phyloP scores from a whole-genome alignment of 352 stramenopile species.

The Phytophthora rubi region DNA sequence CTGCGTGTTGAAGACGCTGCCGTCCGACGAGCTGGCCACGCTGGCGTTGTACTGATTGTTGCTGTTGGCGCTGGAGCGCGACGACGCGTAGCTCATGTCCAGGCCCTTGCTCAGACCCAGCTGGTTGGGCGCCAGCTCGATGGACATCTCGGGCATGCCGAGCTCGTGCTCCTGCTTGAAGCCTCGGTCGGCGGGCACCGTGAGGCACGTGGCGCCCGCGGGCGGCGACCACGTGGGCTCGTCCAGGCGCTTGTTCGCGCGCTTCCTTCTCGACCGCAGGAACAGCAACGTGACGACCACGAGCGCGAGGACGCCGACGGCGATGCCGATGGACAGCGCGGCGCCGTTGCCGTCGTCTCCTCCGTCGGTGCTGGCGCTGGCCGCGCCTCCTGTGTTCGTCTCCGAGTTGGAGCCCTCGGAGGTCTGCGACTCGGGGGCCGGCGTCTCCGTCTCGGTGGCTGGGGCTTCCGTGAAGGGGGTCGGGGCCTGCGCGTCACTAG shows the following conservation, averaged over 20 bases:
- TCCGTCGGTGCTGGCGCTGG: not conserved
- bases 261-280: conserved; percentile 21
- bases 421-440: not conserved
- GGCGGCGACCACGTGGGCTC: conserved; percentile 11
- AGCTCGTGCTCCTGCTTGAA: conserved; percentile 44
- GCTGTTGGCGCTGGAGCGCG: conserved; percentile 34
- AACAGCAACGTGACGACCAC: conserved; percentile 37
- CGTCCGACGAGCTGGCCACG: conserved; percentile 31
- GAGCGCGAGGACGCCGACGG: conserved; percentile 35
- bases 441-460: not conserved
- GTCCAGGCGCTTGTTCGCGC: conserved; percentile 13
- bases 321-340: conserved; percentile 35
- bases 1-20: conserved; percentile 50
- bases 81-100: conserved; percentile 41
- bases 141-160: conserved; percentile 49
- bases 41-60: conserved; percentile 29
- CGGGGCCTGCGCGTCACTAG: conserved; percentile 6
- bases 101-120: conserved; percentile 39
- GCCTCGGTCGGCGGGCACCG: conserved; percentile 31
- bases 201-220: conserved; percentile 17
- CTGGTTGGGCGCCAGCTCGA: conserved; percentile 42
- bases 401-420: conserved; percentile 8
- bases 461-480: not conserved
- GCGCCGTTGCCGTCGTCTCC: conserved; percentile 2
- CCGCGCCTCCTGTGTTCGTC: conserved; percentile 15